Evolutionary conservation across 208 protist genomes (phyloP), one percentile per base, ranked within the genome.

Genomic region (Crithidia brevicula): DNA sequence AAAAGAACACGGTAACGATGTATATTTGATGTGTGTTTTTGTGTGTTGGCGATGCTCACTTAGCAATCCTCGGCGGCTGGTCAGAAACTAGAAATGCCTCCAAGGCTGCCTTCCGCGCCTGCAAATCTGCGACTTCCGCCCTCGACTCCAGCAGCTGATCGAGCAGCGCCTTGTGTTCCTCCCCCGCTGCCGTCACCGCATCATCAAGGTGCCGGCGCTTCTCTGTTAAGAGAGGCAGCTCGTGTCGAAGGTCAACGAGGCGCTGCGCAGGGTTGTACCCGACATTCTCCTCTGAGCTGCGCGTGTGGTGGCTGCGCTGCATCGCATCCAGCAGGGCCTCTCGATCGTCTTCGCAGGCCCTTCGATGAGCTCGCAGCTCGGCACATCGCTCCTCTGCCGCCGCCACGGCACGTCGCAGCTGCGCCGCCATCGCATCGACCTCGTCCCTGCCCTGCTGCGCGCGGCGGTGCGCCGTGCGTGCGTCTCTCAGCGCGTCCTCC

Each of bases 151-250:
- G 42, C 25, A 79, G 45, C 5, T 28, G 15, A 36, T 16, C 31
- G 0, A 28, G 38, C 18, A 72, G 30, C 15, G 30, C 28, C 16
- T 25, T 38, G 13, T 56, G 34, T 13, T 47, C 27, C 34, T 42
- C 18, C 50, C 76, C 40, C 27, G 66, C 40, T 3, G 59, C 46
- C 15, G 28, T 7, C 3, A 33, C 25, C n/a, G 72, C 58, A 16
- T 45, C 63, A 30, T 74, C 58, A 0, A 45, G 15, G 5, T 25
- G 38, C 20, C 27, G 20, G 36, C 52, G 50, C 33, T 72, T 43
- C 20, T 40, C 49, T 23, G 74, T 18, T 40, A 82, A 34, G 51
- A 36, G 28, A 34, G 23, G 15, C 11, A 74, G 28, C 28, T 74
- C 61, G 15, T 30, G 31, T 31, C 43, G 36, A 18, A 54, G 13